These are phyloP conservation scores for Xylaria castorea DNA, from an alignment of 495 filamentous ascomycete species.

Conservation along the genomic window DNA sequence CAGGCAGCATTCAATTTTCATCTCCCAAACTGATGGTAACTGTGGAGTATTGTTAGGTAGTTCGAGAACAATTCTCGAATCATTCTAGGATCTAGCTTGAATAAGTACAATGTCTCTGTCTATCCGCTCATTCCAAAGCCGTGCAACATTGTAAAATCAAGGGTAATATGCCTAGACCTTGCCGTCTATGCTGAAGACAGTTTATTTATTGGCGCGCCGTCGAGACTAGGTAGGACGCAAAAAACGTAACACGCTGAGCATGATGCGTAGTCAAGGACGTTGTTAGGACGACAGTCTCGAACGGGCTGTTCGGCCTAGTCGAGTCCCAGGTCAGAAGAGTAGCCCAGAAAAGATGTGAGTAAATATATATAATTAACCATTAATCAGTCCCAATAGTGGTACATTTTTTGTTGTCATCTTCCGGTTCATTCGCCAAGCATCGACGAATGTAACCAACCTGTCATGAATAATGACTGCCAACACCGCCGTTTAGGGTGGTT, in stretches of 20 bases:
- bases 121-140: neutral
- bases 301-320: slow-evolving; percentile 12
- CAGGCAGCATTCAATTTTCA: slow-evolving; percentile 9
- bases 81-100: neutral
- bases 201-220: neutral
- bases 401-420: neutral
- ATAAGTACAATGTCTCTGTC: neutral
- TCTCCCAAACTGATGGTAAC: slow-evolving; percentile 21
- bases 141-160: neutral
- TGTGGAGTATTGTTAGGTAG: slow-evolving; percentile 6
- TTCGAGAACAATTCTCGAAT: slow-evolving; percentile 22
- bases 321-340: neutral
- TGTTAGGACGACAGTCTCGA: neutral
- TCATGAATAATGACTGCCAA: neutral
- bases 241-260: neutral
- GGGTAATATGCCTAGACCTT: neutral
- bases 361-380: neutral
- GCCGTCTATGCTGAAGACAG: neutral
- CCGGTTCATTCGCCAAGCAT: neutral
- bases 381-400: neutral
- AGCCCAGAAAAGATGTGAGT: neutral
- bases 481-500: neutral
- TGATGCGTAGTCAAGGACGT: neutral
- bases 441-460: neutral
- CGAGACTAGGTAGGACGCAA: neutral